Evolutionary conservation across 225 moss, liverwort and hornwort genomes (phyloP), one percentile per base, ranked within the genome.

Genomic region (Polytrichum formosum): DNA sequence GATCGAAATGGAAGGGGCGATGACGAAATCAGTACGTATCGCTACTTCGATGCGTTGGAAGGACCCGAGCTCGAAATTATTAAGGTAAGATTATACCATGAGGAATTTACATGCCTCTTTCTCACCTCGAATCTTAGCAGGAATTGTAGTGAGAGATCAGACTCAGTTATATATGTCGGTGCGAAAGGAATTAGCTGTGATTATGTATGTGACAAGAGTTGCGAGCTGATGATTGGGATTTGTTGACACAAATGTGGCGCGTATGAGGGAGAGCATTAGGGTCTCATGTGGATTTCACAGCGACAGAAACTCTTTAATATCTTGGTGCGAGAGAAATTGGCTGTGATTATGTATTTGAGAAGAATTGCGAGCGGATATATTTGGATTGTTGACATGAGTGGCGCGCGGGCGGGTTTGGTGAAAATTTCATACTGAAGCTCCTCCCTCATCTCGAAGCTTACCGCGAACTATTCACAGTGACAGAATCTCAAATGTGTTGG

Each of bases 51-150:
- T 67, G 88, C 88, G 0, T 72, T 88, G 21, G 67, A 78, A 2
- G 85, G 88, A 7, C 88, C 88, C 4, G 88, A 88, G 67, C 80
- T 88, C 17, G 83, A 83, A 56, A 78, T 72, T 28, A 77, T 81
- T 30, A 85, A 77, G 77, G 77, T 77, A 26, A 28, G 19, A 7
- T 29, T 29, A 5, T 29, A 29, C 29, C 5, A 29, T 29, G 29
- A 29, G 29, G 5, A 29, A 29, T 29, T 29, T 4, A 29, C 18
- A n/a, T 6, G 56, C n/a, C n/a, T 56, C n/a, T n/a, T 56, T 56
- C 18, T 56, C 17, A 18, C n/a, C 18, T 56, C n/a, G 18, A 18
- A 4, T 18, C 56, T 18, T 18, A 56, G 7, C 22, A 22, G 19
- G 9, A 58, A 58, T 7, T 19, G 22, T 22, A 19, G 5, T 58